Conservation (phyloP, 305 asterid genomes). For the Fraxinus floribunda region DNA sequence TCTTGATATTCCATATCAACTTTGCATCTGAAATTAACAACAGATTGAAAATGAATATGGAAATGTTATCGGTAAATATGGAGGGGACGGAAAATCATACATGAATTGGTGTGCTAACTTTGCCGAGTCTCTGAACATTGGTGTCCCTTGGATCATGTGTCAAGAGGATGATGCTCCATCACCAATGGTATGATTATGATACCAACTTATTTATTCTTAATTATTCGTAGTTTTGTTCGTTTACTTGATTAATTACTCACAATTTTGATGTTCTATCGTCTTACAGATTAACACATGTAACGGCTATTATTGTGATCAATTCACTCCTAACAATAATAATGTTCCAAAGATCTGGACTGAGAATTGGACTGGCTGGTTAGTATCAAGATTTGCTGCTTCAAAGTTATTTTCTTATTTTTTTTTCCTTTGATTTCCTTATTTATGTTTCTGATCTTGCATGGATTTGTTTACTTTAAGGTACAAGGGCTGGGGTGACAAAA, state of each 20-base stretch:
- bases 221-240: not conserved
- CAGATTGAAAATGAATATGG: slow-evolving; percentile 58
- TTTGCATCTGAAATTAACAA: not conserved
- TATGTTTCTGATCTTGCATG: not conserved
- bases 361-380: slow-evolving; percentile 41
- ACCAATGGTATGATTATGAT: slow-evolving; percentile 26
- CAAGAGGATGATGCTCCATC: slow-evolving; percentile 38
- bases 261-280: not conserved
- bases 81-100: slow-evolving; percentile 27
- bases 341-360: slow-evolving; percentile 42
- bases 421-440: not conserved
- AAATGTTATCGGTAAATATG: slow-evolving; percentile 20
- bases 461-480: slow-evolving; percentile 25
- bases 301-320: slow-evolving; percentile 34
- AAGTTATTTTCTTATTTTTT: not conserved
- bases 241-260: not conserved
- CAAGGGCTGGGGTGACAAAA: slow-evolving; percentile 42
- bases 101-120: slow-evolving; percentile 31
- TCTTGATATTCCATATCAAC: not conserved
- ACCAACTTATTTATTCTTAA: not conserved
- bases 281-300: slow-evolving; percentile 37
- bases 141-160: slow-evolving; percentile 60
- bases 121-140: slow-evolving; percentile 33
- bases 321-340: slow-evolving; percentile 21
- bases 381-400: not conserved